Percentiles rank a stretch among this genome's conserved stretches.
Conservation (phyloP, 2,329 filamentous ascomycete genomes). For the Orbilia brochopaga region DNA sequence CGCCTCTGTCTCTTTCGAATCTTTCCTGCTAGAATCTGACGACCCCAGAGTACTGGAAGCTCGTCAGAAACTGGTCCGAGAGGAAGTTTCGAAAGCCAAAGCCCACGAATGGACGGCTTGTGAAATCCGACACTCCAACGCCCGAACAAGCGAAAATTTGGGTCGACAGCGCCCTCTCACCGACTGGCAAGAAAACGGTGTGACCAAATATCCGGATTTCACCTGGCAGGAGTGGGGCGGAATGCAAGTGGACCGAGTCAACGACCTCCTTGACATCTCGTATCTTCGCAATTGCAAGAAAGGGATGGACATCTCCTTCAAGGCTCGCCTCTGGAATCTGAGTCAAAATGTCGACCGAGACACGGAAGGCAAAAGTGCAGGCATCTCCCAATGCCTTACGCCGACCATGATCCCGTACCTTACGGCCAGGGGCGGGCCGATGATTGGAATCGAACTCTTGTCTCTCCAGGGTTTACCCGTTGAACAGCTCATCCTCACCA, state of each 20-base stretch:
- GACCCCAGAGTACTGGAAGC: slow-evolving; percentile 64
- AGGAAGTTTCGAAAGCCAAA: slow-evolving; percentile 54
- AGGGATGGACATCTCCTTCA: slow-evolving; percentile 54
- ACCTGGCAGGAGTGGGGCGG: slow-evolving; percentile 61
- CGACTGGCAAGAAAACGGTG: slow-evolving; percentile 65
- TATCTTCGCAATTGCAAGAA: slow-evolving; percentile 58
- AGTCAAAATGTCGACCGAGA: slow-evolving; percentile 75
- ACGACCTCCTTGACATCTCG: slow-evolving; percentile 71
- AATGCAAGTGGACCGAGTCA: slow-evolving; percentile 66
- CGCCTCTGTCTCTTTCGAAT: slow-evolving; percentile 63
- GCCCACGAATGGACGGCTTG: slow-evolving; percentile 65
- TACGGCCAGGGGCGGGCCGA: slow-evolving; percentile 66
- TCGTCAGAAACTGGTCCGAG: slow-evolving; percentile 61
- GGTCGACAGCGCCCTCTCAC: slow-evolving; percentile 67
- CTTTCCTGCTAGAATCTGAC: slow-evolving; percentile 67
- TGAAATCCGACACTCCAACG: slow-evolving; percentile 66
- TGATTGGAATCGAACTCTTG: slow-evolving; percentile 70
- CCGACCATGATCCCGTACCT: slow-evolving; percentile 69
- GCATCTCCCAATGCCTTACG: slow-evolving; percentile 71
- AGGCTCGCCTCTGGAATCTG: slow-evolving; percentile 66
- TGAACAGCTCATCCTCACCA: slow-evolving; percentile 68
- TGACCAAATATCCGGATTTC: slow-evolving; percentile 64
- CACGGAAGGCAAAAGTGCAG: slow-evolving; percentile 62
- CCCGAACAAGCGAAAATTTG: slow-evolving; percentile 63
- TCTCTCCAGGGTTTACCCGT: slow-evolving; percentile 72